phyloP scores from a whole-genome alignment of 257 asterid species.

The Solanum peruvianum region DNA sequence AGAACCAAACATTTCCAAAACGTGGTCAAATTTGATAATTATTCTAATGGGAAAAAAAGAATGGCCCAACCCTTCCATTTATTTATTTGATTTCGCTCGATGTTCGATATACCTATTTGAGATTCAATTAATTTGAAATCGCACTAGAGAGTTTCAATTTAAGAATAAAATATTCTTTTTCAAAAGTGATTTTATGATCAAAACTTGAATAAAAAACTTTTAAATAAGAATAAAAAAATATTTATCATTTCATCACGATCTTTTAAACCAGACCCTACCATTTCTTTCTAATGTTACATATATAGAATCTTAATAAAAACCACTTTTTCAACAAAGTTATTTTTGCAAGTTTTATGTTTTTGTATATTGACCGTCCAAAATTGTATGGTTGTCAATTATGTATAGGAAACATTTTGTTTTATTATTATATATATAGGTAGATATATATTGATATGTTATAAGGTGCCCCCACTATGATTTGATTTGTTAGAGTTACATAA shows the following conservation, averaged over 20 bases:
- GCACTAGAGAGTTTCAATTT: neutral
- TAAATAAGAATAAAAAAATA: neutral
- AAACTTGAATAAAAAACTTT: neutral
- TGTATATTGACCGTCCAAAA: neutral
- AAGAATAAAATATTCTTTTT: rapidly evolving
- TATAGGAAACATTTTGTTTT: neutral
- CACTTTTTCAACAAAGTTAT: neutral
- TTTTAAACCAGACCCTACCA: neutral
- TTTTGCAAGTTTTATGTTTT: neutral
- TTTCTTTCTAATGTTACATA: neutral
- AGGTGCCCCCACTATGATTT: slow-evolving; percentile 22
- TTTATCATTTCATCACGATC: neutral
- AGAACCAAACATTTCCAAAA: neutral
- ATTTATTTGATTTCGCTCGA: neutral
- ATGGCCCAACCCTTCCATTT: neutral
- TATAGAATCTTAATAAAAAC: neutral
- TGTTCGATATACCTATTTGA: neutral
- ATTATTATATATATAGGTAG: slow-evolving; percentile 1
- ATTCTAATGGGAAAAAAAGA: neutral
- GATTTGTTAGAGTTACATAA: neutral
- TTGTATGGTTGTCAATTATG: slow-evolving; percentile 16
- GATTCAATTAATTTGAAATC: too few species aligned
- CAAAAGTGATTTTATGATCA: neutral
- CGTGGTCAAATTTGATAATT: neutral
- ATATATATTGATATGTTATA: neutral